These are phyloP conservation scores for Solanum appendiculatum DNA, from an alignment of 257 asterid genomes.

Conservation along the genomic window DNA sequence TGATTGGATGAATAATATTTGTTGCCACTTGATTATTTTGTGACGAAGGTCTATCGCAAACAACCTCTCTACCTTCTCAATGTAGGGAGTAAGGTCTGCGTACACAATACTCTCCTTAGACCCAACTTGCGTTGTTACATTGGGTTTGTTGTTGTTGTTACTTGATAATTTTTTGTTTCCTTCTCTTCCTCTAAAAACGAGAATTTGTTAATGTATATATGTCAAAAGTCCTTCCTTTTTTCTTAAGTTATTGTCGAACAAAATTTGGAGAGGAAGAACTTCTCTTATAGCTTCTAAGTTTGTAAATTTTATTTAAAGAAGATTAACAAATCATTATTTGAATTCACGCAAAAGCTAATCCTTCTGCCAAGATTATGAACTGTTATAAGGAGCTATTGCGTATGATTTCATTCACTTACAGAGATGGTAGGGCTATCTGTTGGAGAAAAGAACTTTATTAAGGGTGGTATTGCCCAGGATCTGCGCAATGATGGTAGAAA, in stretches of 20 bases:
- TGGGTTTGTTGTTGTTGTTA: not conserved
- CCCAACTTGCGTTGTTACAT: not conserved
- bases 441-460: conserved; percentile 62
- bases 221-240: not conserved
- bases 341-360: not conserved
- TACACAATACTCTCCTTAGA: not conserved
- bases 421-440: conserved; percentile 74
- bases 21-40: too few species aligned
- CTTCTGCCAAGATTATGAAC: not conserved
- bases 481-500: conserved; percentile 80
- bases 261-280: not conserved
- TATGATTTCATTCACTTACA: conserved; percentile 9
- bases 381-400: not conserved
- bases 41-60: too few species aligned
- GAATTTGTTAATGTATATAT: not conserved
- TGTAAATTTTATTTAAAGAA: not conserved
- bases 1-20: too few species aligned
- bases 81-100: not conserved
- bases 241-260: not conserved
- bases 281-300: not conserved
- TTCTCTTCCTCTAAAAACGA: not conserved
- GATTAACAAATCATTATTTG: not conserved
- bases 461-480: conserved; percentile 88
- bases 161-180: not conserved
- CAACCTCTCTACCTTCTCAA: not conserved